Base-by-base conservation (phyloP, 495 filamentous ascomycete genomes). In the Astrothelium macrocarpum region DNA sequence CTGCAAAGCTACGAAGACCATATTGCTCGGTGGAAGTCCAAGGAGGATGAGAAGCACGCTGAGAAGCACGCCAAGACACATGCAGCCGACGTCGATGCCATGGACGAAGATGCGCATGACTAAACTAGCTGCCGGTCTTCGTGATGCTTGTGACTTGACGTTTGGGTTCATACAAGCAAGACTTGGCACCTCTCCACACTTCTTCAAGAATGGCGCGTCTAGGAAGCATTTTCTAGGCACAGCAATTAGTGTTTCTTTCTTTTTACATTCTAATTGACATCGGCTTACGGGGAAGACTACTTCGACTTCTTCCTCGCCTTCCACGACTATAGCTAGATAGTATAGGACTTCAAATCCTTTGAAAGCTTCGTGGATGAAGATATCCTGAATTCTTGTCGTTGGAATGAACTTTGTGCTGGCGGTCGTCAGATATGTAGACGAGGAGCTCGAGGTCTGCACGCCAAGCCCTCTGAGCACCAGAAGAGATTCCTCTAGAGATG, bases 281-380 rank as follows among this genome's bases (percentile, higher is more conserved):
- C 31, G 26, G 76, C 79, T 71, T 70, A 87, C 84, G 10, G 92
- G 94, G 74, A 97, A 99, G 3, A 97, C 91, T 32, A 99, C 93
- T 11, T 96, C 87, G 16, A 94, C 84, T 61, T 90, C 86, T 63
- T 85, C 84, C 76, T 97, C 94, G 42, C 88, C 93, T 71, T 95
- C 89, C 58, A 97, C 92, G 66, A 96, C 86, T 12, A 97, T 89
- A 11, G 87, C 84, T 16, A 99, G 78, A 74, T 96, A 96, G 72
- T 90, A 95, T 61, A 87, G 78, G 58, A 97, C 93, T 74, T 91
- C 90, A 72, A 96, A 95, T 45, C 94, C 93, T 64, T 84, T 84
- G 76, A 97, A 97, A 34, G 93, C 94, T 74, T 99, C 94, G 74
- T 97, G 90, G 53, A 99, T 89, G 62, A 96, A 82, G 63, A 97